A percentile compares a stretch with the other conserved stretches of the same genome.
phyloP scores from a whole-genome alignment of 441 rosid genomes.

The Adansonia grandidieri region DNA sequence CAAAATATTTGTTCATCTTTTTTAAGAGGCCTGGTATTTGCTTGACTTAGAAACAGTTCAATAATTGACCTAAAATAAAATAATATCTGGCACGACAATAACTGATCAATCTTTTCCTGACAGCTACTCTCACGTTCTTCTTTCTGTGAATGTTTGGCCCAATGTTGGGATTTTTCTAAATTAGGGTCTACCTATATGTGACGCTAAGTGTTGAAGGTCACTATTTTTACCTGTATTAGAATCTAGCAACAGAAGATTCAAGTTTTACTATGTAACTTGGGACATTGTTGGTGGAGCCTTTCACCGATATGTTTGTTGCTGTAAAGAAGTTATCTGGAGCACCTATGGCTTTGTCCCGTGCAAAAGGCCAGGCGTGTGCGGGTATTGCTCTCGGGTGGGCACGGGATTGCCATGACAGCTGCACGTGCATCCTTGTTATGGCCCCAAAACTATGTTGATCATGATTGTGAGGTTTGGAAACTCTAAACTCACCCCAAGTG shows the following conservation, averaged over 20 bases:
- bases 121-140: constrained; percentile 29
- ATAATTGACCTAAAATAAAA: constrained; percentile 37
- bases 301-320: constrained; percentile 46
- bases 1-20: constrained; percentile 13
- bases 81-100: constrained; percentile 35
- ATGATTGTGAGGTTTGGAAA: constrained; percentile 45
- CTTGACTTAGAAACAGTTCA: constrained; percentile 31
- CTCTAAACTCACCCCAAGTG: constrained; percentile 23
- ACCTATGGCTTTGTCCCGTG: constrained; percentile 25
- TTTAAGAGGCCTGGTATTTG: constrained; percentile 21
- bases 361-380: too few species aligned
- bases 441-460: constrained; percentile 47
- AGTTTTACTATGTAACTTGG: constrained; percentile 29
- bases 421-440: constrained; percentile 44
- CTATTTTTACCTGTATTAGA: constrained; percentile 14
- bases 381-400: too few species aligned
- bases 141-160: constrained; percentile 43
- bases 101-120: constrained; percentile 26
- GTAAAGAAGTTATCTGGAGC: constrained; percentile 49
- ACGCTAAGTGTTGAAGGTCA: constrained; percentile 9
- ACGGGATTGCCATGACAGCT: constrained; percentile 13
- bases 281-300: constrained; percentile 51
- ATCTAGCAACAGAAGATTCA: constrained; percentile 18
- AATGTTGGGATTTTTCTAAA: constrained; percentile 24
- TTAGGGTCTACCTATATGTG: constrained; percentile 8